Conservation (phyloP, 441 rosid species). For the Pelargonium cotyledonis region DNA sequence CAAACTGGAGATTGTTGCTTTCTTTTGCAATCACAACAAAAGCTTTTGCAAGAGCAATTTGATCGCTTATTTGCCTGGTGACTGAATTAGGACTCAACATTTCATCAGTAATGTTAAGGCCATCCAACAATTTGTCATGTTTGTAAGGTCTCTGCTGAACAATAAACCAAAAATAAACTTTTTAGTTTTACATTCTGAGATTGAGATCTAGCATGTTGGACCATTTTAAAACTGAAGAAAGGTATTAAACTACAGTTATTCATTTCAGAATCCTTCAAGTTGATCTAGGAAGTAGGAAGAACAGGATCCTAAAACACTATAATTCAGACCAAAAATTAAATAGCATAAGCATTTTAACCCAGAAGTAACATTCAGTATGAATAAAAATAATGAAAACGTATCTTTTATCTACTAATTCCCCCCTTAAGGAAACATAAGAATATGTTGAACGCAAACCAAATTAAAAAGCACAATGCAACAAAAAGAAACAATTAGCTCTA, state of each 20-base stretch:
- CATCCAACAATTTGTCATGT: constrained; percentile 53
- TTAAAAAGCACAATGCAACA: neutral
- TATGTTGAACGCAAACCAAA: neutral
- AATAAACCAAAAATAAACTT: constrained; percentile 4
- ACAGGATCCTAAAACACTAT: too few species aligned
- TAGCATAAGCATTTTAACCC: too few species aligned
- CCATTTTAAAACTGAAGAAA: neutral
- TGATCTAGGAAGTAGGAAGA: too few species aligned
- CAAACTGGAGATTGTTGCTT: constrained; percentile 89
- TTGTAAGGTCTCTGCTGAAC: constrained; percentile 44
- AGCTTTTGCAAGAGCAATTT: constrained; percentile 89
- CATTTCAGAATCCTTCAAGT: neutral
- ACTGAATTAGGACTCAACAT: constrained; percentile 69
- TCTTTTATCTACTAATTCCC: too few species aligned
- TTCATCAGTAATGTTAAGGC: constrained; percentile 79
- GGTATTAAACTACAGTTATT: neutral
- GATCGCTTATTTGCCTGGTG: constrained; percentile 82
- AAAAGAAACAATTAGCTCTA: neutral
- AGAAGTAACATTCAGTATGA: too few species aligned
- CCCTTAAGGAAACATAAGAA: neutral
- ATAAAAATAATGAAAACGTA: too few species aligned
- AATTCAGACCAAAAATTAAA: too few species aligned
- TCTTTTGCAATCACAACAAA: constrained; percentile 96
- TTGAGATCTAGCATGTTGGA: neutral
- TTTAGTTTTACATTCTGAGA: neutral